Percentiles rank a stretch among this genome's conserved stretches.
Evolutionary conservation across 2,329 filamentous ascomycete species (phyloP).

Genomic region (Penicillium oxalicum): DNA sequence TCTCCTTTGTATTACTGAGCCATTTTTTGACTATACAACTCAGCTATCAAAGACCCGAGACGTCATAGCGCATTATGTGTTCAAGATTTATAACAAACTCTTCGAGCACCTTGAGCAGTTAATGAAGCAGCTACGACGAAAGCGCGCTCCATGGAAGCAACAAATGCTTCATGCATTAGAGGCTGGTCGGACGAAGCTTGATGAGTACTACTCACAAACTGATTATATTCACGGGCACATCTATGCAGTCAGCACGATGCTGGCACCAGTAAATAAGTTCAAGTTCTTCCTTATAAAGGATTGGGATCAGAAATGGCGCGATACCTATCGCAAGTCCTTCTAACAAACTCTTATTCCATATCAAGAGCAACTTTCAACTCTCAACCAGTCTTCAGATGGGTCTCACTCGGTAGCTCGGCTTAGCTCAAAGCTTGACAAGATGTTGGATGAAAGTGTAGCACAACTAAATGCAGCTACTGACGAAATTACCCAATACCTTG

Average conservation of each 20-base stretch:
- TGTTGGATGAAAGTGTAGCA: background rate
- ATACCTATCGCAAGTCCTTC: conserved; percentile 1
- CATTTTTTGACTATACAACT: background rate
- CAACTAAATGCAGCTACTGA: background rate
- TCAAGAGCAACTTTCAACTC: background rate
- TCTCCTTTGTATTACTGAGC: background rate
- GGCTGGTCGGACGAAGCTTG: conserved; percentile 6
- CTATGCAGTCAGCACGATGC: conserved; percentile 1
- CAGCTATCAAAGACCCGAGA: background rate
- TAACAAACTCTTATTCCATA: background rate
- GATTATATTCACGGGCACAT: conserved; percentile 8
- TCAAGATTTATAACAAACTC: background rate
- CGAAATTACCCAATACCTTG: conserved; percentile 6
- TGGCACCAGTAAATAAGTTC: background rate
- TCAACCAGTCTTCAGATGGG: background rate
- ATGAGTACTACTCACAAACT: conserved; percentile 11
- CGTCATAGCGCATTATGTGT: background rate
- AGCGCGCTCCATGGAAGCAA: conserved; percentile 11
- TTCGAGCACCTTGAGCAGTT: background rate
- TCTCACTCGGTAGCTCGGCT: background rate
- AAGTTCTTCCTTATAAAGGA: background rate
- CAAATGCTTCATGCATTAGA: conserved; percentile 7
- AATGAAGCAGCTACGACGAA: conserved; percentile 1
- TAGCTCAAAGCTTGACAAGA: background rate
- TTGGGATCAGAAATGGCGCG: background rate